Evolutionary conservation across 1,284 basidiomycete genomes (phyloP), one percentile per base, ranked within the genome.

Genomic region (Cerrena zonata): DNA sequence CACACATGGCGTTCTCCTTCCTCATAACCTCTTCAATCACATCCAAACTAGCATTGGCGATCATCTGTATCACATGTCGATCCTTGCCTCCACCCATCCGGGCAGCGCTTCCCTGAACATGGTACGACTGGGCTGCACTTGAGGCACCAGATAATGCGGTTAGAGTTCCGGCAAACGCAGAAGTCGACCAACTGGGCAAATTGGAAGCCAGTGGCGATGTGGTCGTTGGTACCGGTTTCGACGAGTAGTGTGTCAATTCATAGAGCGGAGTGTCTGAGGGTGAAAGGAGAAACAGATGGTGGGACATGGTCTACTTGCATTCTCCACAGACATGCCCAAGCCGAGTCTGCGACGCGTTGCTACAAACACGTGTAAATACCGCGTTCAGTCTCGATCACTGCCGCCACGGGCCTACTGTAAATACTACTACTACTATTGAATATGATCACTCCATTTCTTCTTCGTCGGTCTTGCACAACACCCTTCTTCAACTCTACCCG

Each of bases 41-140:
- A 70, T 95, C 94, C 63, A 97, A 70, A 60, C 88, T 91, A 43
- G 91, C 91, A 66, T 96, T 94, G 36, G 92, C 93, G 61, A 96
- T 90, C 88, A 97, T 94, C 74, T 97, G 93, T 58, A 94, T 88
- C 52, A 97, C 89, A 78, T 95, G 91, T 49, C 89, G 78, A 62
- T 94, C 91, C 67, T 89, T 83, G 22, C 79, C 75, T 15, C 84
- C 84, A 19, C 85, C 84, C 68, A 86, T 80, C 60, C 79, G 72
- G 34, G 78, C 79, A 2, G 56, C 55, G 13, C 74, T 75, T n/a
- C 80, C 79, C 40, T 76, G 75, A 7, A 77, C 76, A 58, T 83
- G 79, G 59, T 72, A 69, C 24, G 75, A 64, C 54, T 87, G 84
- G 2, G 78, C 77, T 15, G 83, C 77, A 58, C 82, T 85, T n/a